These are phyloP conservation scores for Mycena chlorophos DNA, from an alignment of 768 basidiomycete species.

Conservation along the genomic window DNA sequence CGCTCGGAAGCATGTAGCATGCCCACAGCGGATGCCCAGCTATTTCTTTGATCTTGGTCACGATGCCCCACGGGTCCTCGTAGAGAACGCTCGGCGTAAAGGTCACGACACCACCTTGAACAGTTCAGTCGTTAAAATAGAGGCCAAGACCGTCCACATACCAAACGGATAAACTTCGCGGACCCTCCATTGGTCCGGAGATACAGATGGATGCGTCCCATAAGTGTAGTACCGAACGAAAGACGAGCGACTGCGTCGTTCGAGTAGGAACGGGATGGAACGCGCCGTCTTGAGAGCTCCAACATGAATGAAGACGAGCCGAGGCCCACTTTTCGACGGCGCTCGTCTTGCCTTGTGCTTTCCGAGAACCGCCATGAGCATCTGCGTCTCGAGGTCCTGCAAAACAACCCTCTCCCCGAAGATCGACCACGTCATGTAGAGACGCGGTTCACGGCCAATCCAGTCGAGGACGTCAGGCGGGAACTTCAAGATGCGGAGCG, in stretches of 20 bases:
- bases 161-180: constrained; percentile 70
- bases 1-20: constrained; percentile 65
- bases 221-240: constrained; percentile 66
- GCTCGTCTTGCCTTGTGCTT: constrained; percentile 42
- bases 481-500: constrained; percentile 47
- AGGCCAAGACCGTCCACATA: constrained; percentile 30
- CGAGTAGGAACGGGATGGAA: constrained; percentile 48
- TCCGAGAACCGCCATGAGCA: constrained; percentile 46
- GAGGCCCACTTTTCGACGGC: constrained; percentile 36
- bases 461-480: constrained; percentile 50
- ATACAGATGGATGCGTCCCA: constrained; percentile 58
- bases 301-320: constrained; percentile 67
- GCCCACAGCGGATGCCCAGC: constrained; percentile 66
- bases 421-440: constrained; percentile 49
- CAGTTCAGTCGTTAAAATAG: not conserved
- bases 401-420: constrained; percentile 31
- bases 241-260: constrained; percentile 43
- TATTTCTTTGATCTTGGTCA: constrained; percentile 50
- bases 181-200: constrained; percentile 58
- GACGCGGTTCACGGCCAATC: constrained; percentile 36
- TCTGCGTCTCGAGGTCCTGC: constrained; percentile 42
- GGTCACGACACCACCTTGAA: constrained; percentile 69
- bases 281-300: constrained; percentile 52
- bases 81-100: constrained; percentile 64
- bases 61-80: constrained; percentile 50